Base-by-base conservation (phyloP, 352 stramenopile genomes). In the Peronospora belbahrii region DNA sequence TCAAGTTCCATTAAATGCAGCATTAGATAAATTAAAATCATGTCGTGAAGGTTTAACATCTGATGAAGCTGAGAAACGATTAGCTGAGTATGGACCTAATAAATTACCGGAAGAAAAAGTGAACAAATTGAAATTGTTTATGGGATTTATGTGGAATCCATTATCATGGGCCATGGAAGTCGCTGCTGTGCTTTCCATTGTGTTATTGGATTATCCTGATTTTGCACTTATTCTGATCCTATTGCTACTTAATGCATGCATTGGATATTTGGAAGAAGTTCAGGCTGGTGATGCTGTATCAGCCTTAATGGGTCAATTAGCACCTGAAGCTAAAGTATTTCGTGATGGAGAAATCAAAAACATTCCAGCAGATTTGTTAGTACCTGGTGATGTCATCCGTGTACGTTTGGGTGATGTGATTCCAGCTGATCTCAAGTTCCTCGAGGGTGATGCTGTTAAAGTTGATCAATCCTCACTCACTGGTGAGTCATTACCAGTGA, bases 381-480 rank as follows among this genome's bases (percentile, higher is more conserved):
- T 88, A 25, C 72, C 75, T 15, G 70, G 79, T 43, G 75, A 88
- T 47, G 62, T 90, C 48, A 83, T 87, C 28, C 72, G 73, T 42
- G 70, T 87, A 39, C 72, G 74, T 79, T 50, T 95, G 4, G 92
- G 94, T 42, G 88, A 97, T 47, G 85, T 94, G 30, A 83, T 97
- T 42, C 94, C 94, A 6, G 88, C 88, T 13, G 93, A 98, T 62
- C 43, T 92, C 38, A 85, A 87, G 67, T 83, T 88, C 61, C 67
- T 92, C 19, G 74, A 88, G 36, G 81, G 81, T 13, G 77, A 93
- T 25, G 28, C 62, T 14, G 44, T 97, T 43, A 86, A 94, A 48
- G 84, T 94, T 17, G 82, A 95, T 48, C 85, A 97, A 65, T 90
- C 91, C 32, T 94, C 88, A 24, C 69, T 98, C 11, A 97, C 93